phyloP scores from a whole-genome alignment of 352 stramenopile species.

The Globisporangium acanthophoron region DNA sequence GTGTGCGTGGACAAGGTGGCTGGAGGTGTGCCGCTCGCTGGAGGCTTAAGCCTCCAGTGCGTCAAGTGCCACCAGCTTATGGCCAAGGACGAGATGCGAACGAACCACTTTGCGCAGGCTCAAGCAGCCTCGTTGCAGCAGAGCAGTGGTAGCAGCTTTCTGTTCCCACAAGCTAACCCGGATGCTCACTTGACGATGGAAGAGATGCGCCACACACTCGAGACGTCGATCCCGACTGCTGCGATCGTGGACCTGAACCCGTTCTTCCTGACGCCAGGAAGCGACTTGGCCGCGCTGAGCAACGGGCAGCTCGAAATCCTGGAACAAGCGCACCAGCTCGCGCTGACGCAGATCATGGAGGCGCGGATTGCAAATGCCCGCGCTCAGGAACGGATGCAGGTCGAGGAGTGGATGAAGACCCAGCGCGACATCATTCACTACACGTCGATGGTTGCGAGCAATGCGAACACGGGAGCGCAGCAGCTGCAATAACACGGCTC shows the following conservation, averaged over 20 bases:
- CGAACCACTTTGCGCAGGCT: conserved; percentile 57
- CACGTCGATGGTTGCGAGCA: conserved; percentile 8
- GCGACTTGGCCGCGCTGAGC: conserved; percentile 46
- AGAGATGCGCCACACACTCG: conserved; percentile 41
- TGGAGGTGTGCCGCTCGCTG: conserved; percentile 4
- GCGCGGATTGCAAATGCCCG: conserved; percentile 55
- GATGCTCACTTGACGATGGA: conserved; percentile 23
- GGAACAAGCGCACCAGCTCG: conserved; percentile 49
- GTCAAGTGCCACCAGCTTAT: conserved; percentile 47
- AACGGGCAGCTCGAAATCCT: conserved; percentile 75
- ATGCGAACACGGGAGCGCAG: background rate
- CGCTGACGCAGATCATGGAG: conserved; percentile 55
- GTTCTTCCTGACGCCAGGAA: conserved; percentile 42
- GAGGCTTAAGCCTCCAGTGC: conserved; percentile 33
- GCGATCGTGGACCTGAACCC: conserved; percentile 37
- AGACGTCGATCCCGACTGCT: conserved; percentile 26
- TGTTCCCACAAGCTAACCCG: conserved; percentile 2
- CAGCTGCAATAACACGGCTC: no score
- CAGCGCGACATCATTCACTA: conserved; percentile 56
- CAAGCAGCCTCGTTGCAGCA: conserved; percentile 41
- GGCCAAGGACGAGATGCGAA: conserved; percentile 33
- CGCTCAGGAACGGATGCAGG: conserved; percentile 47
- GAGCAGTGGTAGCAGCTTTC: conserved; percentile 1
- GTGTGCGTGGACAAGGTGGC: conserved; percentile 39
- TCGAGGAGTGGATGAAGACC: conserved; percentile 74